A percentile compares a stretch with the other conserved stretches of the same genome.
These are phyloP conservation scores for Aspergillus olivimuriae DNA, from an alignment of 495 filamentous ascomycete species.

Conservation along the genomic window DNA sequence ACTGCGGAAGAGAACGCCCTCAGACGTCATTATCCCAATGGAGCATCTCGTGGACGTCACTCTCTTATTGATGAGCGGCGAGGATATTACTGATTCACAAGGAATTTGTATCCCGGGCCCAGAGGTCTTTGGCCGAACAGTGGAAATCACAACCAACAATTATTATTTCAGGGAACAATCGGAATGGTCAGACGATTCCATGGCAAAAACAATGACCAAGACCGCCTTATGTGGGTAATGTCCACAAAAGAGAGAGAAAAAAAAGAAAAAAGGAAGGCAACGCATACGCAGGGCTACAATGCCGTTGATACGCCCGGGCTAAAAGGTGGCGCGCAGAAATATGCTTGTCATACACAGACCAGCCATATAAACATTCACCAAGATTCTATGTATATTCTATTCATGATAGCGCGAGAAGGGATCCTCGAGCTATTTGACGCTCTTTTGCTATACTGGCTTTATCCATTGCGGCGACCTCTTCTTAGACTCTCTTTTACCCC, in stretches of 20 bases:
- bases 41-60: slow-evolving; percentile 6
- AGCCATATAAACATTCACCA: too few species aligned
- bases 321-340: too few species aligned
- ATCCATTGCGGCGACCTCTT: background rate
- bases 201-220: background rate
- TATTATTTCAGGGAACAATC: slow-evolving; percentile 16
- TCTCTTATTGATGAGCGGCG: slow-evolving; percentile 12
- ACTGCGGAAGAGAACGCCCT: slow-evolving; percentile 13
- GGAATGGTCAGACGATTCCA: background rate
- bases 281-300: too few species aligned
- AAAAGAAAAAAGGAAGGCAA: too few species aligned
- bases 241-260: background rate
- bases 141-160: slow-evolving; percentile 17
- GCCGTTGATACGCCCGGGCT: too few species aligned
- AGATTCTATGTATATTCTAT: too few species aligned
- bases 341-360: too few species aligned
- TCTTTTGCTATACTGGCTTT: too few species aligned
- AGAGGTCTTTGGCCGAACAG: slow-evolving; percentile 11
- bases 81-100: slow-evolving; percentile 10
- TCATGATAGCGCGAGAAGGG: too few species aligned
- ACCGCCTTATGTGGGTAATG: background rate
- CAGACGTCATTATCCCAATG: slow-evolving; percentile 7
- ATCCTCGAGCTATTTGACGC: too few species aligned
- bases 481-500: slow-evolving; percentile 47
- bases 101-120: slow-evolving; percentile 2